These are phyloP conservation scores for Entophlyctis luteolus DNA, from an alignment of 192 early-diverging fungal genomes.

Conservation along the genomic window DNA sequence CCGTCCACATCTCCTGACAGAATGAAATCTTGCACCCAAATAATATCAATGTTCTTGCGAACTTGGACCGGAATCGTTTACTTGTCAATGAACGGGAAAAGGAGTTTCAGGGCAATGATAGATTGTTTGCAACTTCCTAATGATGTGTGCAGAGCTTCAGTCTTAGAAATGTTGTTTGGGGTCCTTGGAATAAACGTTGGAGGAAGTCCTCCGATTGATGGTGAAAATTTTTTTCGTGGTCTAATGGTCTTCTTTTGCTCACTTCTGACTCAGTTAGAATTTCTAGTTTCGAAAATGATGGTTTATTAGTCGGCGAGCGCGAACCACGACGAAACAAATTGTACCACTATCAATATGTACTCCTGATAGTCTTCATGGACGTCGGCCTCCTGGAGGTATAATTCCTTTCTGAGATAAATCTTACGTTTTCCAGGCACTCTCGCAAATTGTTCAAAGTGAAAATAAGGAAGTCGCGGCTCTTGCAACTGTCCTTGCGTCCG, in stretches of 20 bases:
- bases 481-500: conserved; percentile 69
- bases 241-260: too few relatives aligned
- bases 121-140: conserved; percentile 65
- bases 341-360: conserved; percentile 59
- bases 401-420: not conserved
- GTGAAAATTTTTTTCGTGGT: too few relatives aligned
- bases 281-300: too few relatives aligned
- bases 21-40: conserved; percentile 60
- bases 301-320: not conserved
- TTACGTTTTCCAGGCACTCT: conserved; percentile 49
- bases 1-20: conserved; percentile 58
- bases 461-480: conserved; percentile 58
- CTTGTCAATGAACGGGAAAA: conserved; percentile 67
- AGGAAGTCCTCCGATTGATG: too few relatives aligned
- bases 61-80: conserved; percentile 79
- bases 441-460: conserved; percentile 63
- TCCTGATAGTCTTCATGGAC: conserved; percentile 74
- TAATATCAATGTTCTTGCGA: conserved; percentile 62
- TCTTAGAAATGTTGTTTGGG: conserved; percentile 78
- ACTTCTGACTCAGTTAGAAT: too few relatives aligned
- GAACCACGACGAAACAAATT: conserved; percentile 5
- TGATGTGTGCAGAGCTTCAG: conserved; percentile 27
- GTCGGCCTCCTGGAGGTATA: conserved; percentile 55
- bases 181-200: conserved; percentile 65
- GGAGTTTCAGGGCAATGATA: conserved; percentile 65